A percentile compares a stretch with the other conserved stretches of the same genome.
phyloP scores from a whole-genome alignment of 2,329 filamentous ascomycete genomes.

The Colletotrichum endophyticum region DNA sequence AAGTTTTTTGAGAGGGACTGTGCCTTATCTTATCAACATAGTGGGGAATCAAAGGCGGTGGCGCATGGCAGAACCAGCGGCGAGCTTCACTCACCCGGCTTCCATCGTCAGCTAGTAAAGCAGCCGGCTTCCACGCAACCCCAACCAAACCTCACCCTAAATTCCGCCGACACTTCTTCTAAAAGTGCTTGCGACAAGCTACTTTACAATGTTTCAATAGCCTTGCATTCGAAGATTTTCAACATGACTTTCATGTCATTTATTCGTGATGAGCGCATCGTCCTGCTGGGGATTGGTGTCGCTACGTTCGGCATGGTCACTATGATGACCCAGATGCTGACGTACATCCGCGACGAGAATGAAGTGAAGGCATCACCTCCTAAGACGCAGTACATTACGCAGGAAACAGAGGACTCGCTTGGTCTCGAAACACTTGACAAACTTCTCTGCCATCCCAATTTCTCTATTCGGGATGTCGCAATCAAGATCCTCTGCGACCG shows the following conservation, averaged over 20 bases:
- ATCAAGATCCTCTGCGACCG: slow-evolving; percentile 62
- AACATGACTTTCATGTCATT: slow-evolving; percentile 32
- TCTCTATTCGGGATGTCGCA: slow-evolving; percentile 73
- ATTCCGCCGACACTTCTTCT: background rate
- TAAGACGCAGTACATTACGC: slow-evolving; percentile 75
- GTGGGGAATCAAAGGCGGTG: slow-evolving; percentile 24
- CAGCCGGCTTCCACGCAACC: background rate
- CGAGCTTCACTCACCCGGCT: background rate
- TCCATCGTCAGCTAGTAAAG: background rate
- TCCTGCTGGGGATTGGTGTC: slow-evolving; percentile 59
- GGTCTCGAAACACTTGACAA: slow-evolving; percentile 70
- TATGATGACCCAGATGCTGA: slow-evolving; percentile 63
- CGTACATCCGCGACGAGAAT: slow-evolving; percentile 65
- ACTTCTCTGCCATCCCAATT: slow-evolving; percentile 73
- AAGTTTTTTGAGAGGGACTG: slow-evolving; percentile 25
- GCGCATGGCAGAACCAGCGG: slow-evolving; percentile 21
- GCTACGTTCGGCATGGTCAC: slow-evolving; percentile 64
- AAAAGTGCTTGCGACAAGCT: background rate
- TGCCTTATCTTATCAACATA: slow-evolving; percentile 29
- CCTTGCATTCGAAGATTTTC: background rate
- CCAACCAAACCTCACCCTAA: background rate
- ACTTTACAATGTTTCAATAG: background rate
- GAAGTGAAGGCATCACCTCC: slow-evolving; percentile 69
- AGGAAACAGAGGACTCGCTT: slow-evolving; percentile 76
- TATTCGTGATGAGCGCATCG: slow-evolving; percentile 55